These are phyloP conservation scores for Apiospora pterosperma DNA, from an alignment of 2,329 filamentous ascomycete species.

Conservation along the genomic window DNA sequence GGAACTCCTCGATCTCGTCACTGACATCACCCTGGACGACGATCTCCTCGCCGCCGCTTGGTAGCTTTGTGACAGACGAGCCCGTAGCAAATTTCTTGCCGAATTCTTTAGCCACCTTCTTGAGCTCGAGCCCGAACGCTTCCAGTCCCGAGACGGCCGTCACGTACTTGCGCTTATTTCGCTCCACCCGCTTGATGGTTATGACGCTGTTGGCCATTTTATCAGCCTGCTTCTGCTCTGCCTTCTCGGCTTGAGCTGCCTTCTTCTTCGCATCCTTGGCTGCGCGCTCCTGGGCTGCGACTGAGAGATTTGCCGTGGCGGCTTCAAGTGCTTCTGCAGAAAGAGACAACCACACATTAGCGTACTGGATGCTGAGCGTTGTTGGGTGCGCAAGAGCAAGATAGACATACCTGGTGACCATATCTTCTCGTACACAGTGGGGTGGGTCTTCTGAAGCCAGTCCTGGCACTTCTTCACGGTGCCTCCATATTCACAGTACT, in stretches of 20 bases:
- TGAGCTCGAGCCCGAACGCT: slow-evolving; percentile 85
- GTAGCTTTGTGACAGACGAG: slow-evolving; percentile 83
- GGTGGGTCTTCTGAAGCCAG: slow-evolving; percentile 79
- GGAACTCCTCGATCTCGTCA: slow-evolving; percentile 88
- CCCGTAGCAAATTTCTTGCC: slow-evolving; percentile 99
- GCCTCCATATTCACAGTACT: slow-evolving; percentile 99
- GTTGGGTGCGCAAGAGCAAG: neutral
- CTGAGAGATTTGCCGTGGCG: slow-evolving; percentile 78
- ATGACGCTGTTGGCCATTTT: slow-evolving; percentile 79
- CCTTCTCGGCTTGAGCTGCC: slow-evolving; percentile 86
- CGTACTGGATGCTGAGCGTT: neutral
- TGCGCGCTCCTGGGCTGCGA: slow-evolving; percentile 90
- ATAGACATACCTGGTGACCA: slow-evolving; percentile 74
- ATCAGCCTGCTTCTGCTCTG: slow-evolving; percentile 78
- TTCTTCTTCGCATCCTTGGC: slow-evolving; percentile 97
- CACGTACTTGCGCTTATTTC: slow-evolving; percentile 96
- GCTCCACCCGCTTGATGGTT: slow-evolving; percentile 93
- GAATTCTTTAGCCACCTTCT: slow-evolving; percentile 94
- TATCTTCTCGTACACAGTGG: slow-evolving; percentile 70
- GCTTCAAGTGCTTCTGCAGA: slow-evolving; percentile 72
- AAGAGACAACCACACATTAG: neutral
- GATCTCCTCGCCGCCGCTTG: slow-evolving; percentile 88
- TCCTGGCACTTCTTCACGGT: slow-evolving; percentile 96
- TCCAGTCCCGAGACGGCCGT: slow-evolving; percentile 91
- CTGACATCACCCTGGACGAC: slow-evolving; percentile 97